Base-by-base conservation (phyloP, 768 basidiomycete genomes). In the Plicaturopsis crispa region DNA sequence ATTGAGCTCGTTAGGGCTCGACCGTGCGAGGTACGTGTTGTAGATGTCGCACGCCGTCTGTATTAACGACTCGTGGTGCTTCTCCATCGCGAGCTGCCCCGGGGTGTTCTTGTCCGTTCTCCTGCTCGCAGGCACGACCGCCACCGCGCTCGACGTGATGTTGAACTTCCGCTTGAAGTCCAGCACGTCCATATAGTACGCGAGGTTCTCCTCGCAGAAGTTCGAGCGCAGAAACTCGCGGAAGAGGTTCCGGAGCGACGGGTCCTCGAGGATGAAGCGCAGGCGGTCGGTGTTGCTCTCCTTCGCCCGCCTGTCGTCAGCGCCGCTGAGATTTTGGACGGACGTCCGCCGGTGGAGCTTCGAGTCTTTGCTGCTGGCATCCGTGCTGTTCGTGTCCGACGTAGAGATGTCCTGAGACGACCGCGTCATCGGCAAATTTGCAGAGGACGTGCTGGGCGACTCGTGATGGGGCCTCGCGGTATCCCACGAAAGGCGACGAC, bases 171-270 rank as follows among this genome's bases (percentile, higher is more conserved):
- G 78, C 64, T 91, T 93, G 68, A 99, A 96, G 56, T 99, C 96
- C 56, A 90, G 77, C 3, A 97, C 93, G 53, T 99, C 96, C 40
- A 98, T 59, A 87, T 91, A 99, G 65, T 97, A 99, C 33, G 84
- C 83, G 48, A 99, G 65, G 57, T 99, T 99, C 69, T 99, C 96
- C 55, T 99, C 96, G 63, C 90, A 98, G 57, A 96, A 98, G 59
- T 97, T 98, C 40, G 78, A 72, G 22, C 89, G 77, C 39, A 99
- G 62, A 67, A 92, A 94, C 47, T 98, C 96, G 42, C 96, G 81
- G 74, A 99, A 99, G 35, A 97, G 66, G 3, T 78, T 75, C 11
- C 96, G 79, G 24, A 93, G 66, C 21, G 83, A 81, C 0, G 93
- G 87, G 45, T 98, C 91, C 45, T 94, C 93, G 17, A 99, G 74